Evolutionary conservation across 116 monocot species (phyloP).

Genomic region (Thalassia testudinum): DNA sequence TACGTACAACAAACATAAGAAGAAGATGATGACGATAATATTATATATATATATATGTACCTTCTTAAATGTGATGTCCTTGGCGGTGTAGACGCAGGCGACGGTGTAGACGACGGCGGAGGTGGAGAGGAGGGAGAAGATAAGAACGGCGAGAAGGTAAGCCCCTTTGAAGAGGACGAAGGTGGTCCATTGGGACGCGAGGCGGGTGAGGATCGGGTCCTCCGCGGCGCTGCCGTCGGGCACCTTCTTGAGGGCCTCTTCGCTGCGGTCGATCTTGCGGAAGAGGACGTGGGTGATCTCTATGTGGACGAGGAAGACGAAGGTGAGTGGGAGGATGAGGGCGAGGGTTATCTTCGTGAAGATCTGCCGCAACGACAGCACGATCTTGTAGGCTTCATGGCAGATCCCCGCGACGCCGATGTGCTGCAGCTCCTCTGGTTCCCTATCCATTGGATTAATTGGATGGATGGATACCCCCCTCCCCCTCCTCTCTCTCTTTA

Average conservation of each 20-base stretch:
- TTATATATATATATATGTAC: too few relatives aligned
- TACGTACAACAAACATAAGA: too few relatives aligned
- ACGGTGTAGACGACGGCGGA: conserved; percentile 70
- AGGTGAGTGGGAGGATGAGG: conserved; percentile 50
- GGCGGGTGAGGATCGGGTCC: conserved; percentile 20
- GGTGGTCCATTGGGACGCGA: conserved; percentile 41
- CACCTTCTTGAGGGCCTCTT: conserved; percentile 26
- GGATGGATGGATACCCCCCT: too few relatives aligned
- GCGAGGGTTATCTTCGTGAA: conserved; percentile 40
- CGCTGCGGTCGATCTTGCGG: conserved; percentile 41
- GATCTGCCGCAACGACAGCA: conserved; percentile 23
- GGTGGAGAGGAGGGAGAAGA: conserved; percentile 72
- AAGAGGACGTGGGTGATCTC: conserved; percentile 59
- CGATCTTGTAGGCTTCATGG: conserved; percentile 21
- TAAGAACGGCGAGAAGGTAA: conserved; percentile 54
- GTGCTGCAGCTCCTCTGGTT: conserved; percentile 77
- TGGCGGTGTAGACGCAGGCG: conserved; percentile 60
- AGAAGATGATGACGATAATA: too few relatives aligned
- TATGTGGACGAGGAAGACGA: conserved; percentile 58
- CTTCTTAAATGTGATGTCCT: conserved; percentile 29
- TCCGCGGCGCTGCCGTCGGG: conserved; percentile 30
- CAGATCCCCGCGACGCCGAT: conserved; percentile 34
- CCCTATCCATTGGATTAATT: conserved; percentile 59
- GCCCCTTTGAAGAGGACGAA: conserved; percentile 51
- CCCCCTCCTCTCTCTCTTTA: too few relatives aligned